These are phyloP conservation scores for Phaeosphaeriaceae sp. DNA, from an alignment of 2,329 filamentous ascomycete genomes.

Conservation along the genomic window DNA sequence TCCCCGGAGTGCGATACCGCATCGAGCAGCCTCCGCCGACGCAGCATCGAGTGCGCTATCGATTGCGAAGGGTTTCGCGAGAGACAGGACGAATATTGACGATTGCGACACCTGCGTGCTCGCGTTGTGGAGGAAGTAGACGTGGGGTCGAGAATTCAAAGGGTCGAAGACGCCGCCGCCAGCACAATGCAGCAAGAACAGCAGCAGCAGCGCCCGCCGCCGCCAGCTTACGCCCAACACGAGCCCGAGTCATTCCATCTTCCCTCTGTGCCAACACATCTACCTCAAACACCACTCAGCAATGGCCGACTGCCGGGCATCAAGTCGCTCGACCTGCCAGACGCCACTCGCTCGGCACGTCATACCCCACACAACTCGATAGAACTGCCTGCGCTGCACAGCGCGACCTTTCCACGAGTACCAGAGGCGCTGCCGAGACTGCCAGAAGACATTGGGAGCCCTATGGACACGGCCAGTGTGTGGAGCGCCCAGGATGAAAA, in stretches of 20 bases:
- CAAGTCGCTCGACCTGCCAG: slow-evolving; percentile 51
- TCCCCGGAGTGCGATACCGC: slow-evolving; percentile 2
- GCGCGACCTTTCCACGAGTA: slow-evolving; percentile 39
- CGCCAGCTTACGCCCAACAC: slow-evolving; percentile 53
- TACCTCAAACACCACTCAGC: slow-evolving; percentile 26
- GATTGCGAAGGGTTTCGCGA: slow-evolving; percentile 1
- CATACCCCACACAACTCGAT: slow-evolving; percentile 38
- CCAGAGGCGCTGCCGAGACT: slow-evolving; percentile 35
- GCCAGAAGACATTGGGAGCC: slow-evolving; percentile 49
- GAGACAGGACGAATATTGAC: not conserved
- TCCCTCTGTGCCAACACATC: slow-evolving; percentile 51
- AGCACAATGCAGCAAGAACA: slow-evolving; percentile 5
- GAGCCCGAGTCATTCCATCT: slow-evolving; percentile 50
- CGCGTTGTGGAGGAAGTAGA: not conserved
- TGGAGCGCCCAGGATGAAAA: slow-evolving; percentile 50
- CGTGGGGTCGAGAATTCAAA: not conserved
- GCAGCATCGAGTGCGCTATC: not conserved
- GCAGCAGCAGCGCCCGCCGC: slow-evolving; percentile 48
- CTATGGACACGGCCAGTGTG: slow-evolving; percentile 53
- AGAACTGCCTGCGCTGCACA: slow-evolving; percentile 39
- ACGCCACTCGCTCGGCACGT: slow-evolving; percentile 26
- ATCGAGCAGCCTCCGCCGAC: slow-evolving; percentile 2
- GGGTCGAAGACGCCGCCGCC: not conserved
- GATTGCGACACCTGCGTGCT: not conserved
- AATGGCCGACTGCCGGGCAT: slow-evolving; percentile 52